phyloP scores from a whole-genome alignment of 305 asterid genomes.

The Solanum hybrid region DNA sequence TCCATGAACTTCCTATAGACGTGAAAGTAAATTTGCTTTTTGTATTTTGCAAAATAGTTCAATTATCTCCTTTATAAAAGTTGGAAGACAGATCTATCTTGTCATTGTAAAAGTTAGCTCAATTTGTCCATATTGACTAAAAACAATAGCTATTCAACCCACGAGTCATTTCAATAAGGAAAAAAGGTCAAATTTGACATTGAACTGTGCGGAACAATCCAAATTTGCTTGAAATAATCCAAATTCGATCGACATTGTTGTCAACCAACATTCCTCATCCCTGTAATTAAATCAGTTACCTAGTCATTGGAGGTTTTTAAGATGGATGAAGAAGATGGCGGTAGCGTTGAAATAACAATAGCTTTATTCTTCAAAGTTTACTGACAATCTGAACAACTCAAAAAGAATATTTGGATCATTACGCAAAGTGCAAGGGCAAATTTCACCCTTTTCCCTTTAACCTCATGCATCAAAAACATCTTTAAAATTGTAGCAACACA shows the following conservation, averaged over 20 bases:
- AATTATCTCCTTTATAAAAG: not conserved
- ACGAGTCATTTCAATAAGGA: not conserved
- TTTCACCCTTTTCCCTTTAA: not conserved
- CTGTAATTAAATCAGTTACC: not conserved
- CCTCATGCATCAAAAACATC: not conserved
- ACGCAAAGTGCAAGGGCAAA: not conserved
- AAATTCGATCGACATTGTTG: not conserved
- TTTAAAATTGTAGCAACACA: not conserved
- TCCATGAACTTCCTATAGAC: not conserved
- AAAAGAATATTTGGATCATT: not conserved
- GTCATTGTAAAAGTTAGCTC: not conserved
- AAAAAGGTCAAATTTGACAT: not conserved
- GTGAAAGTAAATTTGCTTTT: not conserved
- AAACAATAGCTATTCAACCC: not conserved
- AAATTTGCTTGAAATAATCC: not conserved
- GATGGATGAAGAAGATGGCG: not conserved
- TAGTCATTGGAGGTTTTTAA: not conserved
- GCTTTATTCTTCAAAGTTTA: not conserved
- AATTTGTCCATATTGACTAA: too few relatives aligned
- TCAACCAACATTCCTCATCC: not conserved
- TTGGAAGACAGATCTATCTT: too few relatives aligned
- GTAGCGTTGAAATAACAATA: not conserved
- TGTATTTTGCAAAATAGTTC: not conserved
- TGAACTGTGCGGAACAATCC: not conserved
- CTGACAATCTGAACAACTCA: not conserved